Evolutionary conservation across 768 basidiomycete species (phyloP), one percentile per base, ranked within the genome.

Genomic region (Lepiota venenata): DNA sequence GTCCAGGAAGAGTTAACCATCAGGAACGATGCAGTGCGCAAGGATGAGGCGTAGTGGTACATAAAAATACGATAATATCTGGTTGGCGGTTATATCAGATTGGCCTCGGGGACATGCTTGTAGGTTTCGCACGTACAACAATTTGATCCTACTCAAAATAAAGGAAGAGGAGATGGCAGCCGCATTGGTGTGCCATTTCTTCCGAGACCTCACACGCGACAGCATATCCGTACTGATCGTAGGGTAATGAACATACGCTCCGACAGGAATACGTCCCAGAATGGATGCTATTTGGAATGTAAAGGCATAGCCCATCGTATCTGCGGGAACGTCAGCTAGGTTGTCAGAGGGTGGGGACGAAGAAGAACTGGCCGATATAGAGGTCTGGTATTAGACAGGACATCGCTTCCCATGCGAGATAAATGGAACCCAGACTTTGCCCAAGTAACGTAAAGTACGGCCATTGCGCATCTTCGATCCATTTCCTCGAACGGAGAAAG

Each of bases 1-100:
- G 96, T 98, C 96, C 97, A 98, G 0, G 90, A 85, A 3, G 93
- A 97, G 69, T 98, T 98, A 61, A 91, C 93, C 91, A 96, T 93
- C 42, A 90, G 60, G 69, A 91, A 90, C 51, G 76, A 80, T 2
- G 93, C 84, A 38, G 77, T 78, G 21, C 82, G 79, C 27, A 99
- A 83, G 9, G 87, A 86, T 2, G 77, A 67, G 1, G 89, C 75
- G 67, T 99, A 98, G 52, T 88, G 79, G 56, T 82, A 81, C 78
- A 95, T 93, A 69, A 91, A 91, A 4, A 93, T 60, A 46, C 85
- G 83, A 69, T 99, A 98, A 68, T 98, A 98, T 9, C 91, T 93
- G 61, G 47, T 27, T 7, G 20, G 12, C 58, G 18, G 53, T 50
- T 4, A 61, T 14, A 44, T 43, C 27, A 35, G n/a, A 29, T 18